Evolutionary conservation across 2,329 filamentous ascomycete species (phyloP).

Genomic region (Dryadomyces sulphureus): DNA sequence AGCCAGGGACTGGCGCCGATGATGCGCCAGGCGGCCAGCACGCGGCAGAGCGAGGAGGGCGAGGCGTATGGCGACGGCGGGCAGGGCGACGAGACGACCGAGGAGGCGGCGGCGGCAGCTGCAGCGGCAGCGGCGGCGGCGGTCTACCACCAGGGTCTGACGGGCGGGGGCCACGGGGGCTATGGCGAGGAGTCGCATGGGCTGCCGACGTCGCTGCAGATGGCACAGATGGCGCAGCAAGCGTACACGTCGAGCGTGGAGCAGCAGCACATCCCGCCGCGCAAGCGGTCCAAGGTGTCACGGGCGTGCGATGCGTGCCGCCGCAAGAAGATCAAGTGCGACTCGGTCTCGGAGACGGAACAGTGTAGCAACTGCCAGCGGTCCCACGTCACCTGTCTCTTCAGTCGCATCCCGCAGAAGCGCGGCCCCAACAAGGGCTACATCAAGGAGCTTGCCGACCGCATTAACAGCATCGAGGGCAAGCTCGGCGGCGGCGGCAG

Average conservation of each 20-base stretch:
- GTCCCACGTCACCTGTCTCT: constrained; percentile 62
- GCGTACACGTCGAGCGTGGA: constrained; percentile 28
- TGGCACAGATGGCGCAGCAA: constrained; percentile 26
- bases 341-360: constrained; percentile 59
- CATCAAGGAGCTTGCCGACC: constrained; percentile 81
- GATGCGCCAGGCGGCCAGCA: constrained; percentile 29
- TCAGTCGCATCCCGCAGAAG: constrained; percentile 79
- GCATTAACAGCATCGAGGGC: constrained; percentile 69
- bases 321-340: constrained; percentile 81
- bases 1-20: constrained; percentile 38
- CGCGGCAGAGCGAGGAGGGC: constrained; percentile 14
- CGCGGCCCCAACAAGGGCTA: constrained; percentile 80
- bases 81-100: not conserved
- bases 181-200: constrained; percentile 9
- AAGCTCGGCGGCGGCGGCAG: constrained; percentile 39
- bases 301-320: constrained; percentile 81
- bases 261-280: constrained; percentile 38
- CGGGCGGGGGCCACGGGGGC: constrained; percentile 6
- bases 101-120: not conserved
- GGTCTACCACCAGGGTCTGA: constrained; percentile 3
- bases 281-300: constrained; percentile 75
- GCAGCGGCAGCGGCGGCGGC: not conserved
- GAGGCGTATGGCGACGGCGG: constrained; percentile 12
- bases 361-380: constrained; percentile 73
- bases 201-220: constrained; percentile 18